Conservation (phyloP, 2,329 filamentous ascomycete species). For the Pseudocercospora pini-densiflorae region DNA sequence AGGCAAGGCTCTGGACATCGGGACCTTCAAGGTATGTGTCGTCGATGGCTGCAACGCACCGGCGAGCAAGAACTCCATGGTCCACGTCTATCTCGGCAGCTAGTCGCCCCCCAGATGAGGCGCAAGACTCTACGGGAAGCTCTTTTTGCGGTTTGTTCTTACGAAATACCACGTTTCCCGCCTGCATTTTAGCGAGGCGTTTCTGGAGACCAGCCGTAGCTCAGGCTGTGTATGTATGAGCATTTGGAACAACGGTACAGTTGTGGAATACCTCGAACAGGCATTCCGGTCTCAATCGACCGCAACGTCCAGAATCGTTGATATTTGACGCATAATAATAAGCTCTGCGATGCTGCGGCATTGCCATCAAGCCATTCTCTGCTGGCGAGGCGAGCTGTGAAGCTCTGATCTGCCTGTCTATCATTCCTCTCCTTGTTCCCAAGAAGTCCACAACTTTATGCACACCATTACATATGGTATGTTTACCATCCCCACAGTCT, state of each 20-base stretch:
- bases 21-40: conserved; percentile 51
- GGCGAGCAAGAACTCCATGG: conserved; percentile 22
- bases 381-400: not conserved
- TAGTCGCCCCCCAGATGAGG: conserved; percentile 18
- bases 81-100: conserved; percentile 38
- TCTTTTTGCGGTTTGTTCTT: not conserved
- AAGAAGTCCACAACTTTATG: not conserved
- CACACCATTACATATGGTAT: not conserved
- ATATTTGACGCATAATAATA: not conserved
- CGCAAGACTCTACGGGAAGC: not conserved
- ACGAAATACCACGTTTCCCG: not conserved
- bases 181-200: not conserved
- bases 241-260: not conserved
- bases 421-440: not conserved
- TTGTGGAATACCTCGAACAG: not conserved
- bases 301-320: not conserved
- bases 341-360: not conserved
- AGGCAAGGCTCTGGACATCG: conserved; percentile 39
- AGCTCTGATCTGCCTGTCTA: not conserved
- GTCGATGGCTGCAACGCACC: conserved; percentile 46
- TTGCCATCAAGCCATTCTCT: not conserved
- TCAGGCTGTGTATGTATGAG: conserved; percentile 2
- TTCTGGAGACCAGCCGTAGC: not conserved
- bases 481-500: not conserved
- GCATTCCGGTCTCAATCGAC: not conserved